These are phyloP conservation scores for Apiotrichum sp. DNA, from an alignment of 1,284 basidiomycete species.

Conservation along the genomic window DNA sequence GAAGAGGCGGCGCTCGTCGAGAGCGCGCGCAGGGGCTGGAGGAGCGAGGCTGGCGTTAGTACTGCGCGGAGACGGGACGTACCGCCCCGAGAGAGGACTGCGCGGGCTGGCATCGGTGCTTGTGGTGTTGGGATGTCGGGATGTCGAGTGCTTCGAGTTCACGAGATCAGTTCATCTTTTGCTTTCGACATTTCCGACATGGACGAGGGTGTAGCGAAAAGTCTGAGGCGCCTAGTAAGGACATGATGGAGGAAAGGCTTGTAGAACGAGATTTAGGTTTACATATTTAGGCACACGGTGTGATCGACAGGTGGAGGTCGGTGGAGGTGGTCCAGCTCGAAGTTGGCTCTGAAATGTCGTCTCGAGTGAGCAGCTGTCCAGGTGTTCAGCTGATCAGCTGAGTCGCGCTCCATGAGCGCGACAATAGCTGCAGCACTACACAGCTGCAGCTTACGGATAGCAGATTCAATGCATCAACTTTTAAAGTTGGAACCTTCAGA, in stretches of 20 bases:
- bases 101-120: slow-evolving; percentile 18
- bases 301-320: no score
- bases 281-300: background rate
- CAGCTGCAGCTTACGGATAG: no score
- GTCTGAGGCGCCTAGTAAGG: background rate
- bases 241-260: background rate
- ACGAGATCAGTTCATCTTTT: no score
- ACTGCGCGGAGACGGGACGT: background rate
- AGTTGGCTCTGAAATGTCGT: no score
- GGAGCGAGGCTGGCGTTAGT: slow-evolving; percentile 1
- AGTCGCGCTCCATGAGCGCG: no score
- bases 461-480: no score
- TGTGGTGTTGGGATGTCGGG: background rate
- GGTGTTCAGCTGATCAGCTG: background rate
- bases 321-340: no score
- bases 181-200: background rate
- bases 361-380: background rate
- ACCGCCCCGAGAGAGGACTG: slow-evolving; percentile 14
- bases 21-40: slow-evolving; percentile 14
- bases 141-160: no score
- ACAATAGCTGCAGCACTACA: no score
- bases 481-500: no score
- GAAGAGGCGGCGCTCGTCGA: slow-evolving; percentile 19
- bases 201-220: background rate
- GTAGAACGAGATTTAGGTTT: no score